Percentiles rank a stretch among this genome's conserved stretches.
Conservation (phyloP, 768 basidiomycete species). For the Tylopilus intermedius region DNA sequence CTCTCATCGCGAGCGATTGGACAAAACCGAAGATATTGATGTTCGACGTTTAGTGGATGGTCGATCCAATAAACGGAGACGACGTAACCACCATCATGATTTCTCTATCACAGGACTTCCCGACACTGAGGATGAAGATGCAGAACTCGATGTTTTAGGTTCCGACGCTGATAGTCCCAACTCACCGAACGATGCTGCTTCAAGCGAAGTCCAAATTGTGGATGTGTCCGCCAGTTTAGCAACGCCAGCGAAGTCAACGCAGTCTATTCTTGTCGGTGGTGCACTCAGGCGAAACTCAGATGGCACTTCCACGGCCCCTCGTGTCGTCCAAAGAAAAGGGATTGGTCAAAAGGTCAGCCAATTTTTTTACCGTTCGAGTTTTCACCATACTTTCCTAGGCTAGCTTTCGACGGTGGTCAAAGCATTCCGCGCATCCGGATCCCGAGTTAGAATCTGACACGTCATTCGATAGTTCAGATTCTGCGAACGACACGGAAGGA, state of each 20-base stretch:
- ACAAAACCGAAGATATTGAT: conserved; percentile 55
- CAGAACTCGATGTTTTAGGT: conserved; percentile 31
- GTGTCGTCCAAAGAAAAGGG: conserved; percentile 40
- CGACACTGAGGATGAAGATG: conserved; percentile 32
- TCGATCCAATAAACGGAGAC: conserved; percentile 45
- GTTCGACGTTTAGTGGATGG: conserved; percentile 50
- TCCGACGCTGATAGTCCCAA: conserved; percentile 15
- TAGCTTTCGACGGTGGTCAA: conserved; percentile 51
- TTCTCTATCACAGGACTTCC: conserved; percentile 5
- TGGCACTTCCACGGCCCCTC: conserved; percentile 50
- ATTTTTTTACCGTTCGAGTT: conserved; percentile 1
- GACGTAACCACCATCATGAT: conserved; percentile 35
- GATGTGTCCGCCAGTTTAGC: conserved; percentile 14
- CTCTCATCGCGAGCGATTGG: conserved; percentile 57
- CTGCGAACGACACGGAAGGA: conserved; percentile 50
- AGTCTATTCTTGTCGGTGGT: conserved; percentile 44
- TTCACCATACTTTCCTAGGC: conserved; percentile 24
- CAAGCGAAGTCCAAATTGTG: conserved; percentile 9
- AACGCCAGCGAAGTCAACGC: conserved; percentile 10
- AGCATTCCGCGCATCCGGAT: conserved; percentile 25
- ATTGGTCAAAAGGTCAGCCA: conserved; percentile 42
- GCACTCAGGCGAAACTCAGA: conserved; percentile 64
- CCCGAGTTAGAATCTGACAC: conserved; percentile 43
- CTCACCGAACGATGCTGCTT: background rate
- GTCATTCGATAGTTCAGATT: conserved; percentile 77